These are phyloP conservation scores for Dictyostelium gargantuum DNA, from an alignment of 208 protist genomes.

Conservation along the genomic window DNA sequence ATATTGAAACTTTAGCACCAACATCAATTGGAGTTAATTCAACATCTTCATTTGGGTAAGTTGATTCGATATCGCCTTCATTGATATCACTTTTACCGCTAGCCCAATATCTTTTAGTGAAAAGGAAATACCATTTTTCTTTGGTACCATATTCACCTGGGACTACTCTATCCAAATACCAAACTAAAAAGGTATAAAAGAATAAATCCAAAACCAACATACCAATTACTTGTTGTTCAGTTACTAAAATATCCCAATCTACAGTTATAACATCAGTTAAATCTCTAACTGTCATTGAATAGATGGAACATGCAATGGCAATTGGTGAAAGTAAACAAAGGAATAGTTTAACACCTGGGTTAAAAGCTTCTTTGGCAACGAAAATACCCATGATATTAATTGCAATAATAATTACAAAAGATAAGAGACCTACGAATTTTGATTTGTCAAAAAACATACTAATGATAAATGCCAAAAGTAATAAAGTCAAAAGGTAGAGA, in stretches of 20 bases:
- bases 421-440: constrained; percentile 21
- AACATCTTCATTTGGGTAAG: constrained; percentile 4
- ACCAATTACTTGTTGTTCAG: background rate
- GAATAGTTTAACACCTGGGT: background rate
- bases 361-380: constrained; percentile 4
- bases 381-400: constrained; percentile 41
- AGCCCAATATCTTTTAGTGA: constrained; percentile 5
- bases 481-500: constrained; percentile 76
- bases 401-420: background rate
- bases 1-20: background rate
- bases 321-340: constrained; percentile 38
- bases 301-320: constrained; percentile 1
- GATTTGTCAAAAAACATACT: constrained; percentile 51
- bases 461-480: constrained; percentile 67
- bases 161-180: constrained; percentile 79
- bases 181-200: constrained; percentile 71
- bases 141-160: constrained; percentile 51
- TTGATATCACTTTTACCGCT: background rate
- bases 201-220: constrained; percentile 75
- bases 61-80: background rate
- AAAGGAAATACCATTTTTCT: constrained; percentile 8
- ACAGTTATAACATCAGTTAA: constrained; percentile 20
- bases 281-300: constrained; percentile 36
- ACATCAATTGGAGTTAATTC: background rate
- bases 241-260: background rate